These are phyloP conservation scores for Taphrina confusa DNA, from an alignment of 1,139 yeast genomes.

Conservation along the genomic window DNA sequence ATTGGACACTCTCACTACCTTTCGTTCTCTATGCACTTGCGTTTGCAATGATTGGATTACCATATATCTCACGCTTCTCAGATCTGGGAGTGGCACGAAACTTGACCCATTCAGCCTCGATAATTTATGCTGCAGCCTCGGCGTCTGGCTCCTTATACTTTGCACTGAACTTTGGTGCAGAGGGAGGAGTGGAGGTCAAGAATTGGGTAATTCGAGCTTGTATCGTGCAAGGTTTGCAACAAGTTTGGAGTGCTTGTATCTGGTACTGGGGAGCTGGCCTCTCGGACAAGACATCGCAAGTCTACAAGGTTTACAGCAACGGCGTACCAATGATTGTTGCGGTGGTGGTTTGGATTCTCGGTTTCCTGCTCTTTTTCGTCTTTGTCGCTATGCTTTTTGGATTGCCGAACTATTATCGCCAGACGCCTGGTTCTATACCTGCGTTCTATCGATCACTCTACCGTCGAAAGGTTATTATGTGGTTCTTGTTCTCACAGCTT, in stretches of 20 bases:
- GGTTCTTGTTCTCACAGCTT: conserved; percentile 35
- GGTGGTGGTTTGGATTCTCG: conserved; percentile 28
- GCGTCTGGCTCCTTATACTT: conserved; percentile 36
- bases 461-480: conserved; percentile 33
- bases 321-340: conserved; percentile 19
- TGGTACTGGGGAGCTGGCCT: conserved; percentile 36
- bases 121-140: conserved; percentile 33
- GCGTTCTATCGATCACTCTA: conserved; percentile 32
- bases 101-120: conserved; percentile 25
- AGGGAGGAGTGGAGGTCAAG: conserved; percentile 32
- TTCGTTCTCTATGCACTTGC: conserved; percentile 28
- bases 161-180: conserved; percentile 36
- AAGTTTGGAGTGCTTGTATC: conserved; percentile 34
- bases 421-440: conserved; percentile 34
- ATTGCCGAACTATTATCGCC: conserved; percentile 34
- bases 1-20: conserved; percentile 14
- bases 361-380: conserved; percentile 4
- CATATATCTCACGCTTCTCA: conserved; percentile 10
- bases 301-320: conserved; percentile 18
- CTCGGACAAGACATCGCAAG: conserved; percentile 8
- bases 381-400: conserved; percentile 30
- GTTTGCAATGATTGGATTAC: conserved; percentile 31
- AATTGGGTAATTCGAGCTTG: conserved; percentile 36
- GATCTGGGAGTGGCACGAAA: not conserved
- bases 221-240: conserved; percentile 35